phyloP scores from a whole-genome alignment of 1,284 basidiomycete genomes.

The Ustilago tritici region DNA sequence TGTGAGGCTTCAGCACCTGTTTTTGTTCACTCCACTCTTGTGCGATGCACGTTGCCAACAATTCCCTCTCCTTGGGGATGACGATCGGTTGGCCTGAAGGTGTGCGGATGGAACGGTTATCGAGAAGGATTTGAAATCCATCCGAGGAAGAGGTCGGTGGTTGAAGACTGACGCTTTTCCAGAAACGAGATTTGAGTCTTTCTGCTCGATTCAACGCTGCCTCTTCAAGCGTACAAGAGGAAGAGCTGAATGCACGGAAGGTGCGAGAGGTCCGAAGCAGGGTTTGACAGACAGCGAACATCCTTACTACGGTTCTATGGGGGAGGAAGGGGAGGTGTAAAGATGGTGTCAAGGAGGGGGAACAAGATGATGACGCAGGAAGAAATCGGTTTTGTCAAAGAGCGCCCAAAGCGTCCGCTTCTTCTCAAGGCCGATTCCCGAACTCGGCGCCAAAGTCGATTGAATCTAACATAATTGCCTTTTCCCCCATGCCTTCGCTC shows the following conservation, averaged over 20 bases:
- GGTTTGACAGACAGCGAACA: neutral
- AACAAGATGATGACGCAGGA: neutral
- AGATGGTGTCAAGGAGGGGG: neutral
- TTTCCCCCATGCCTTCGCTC: neutral
- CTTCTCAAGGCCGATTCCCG: conserved; percentile 8
- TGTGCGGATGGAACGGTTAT: conserved; percentile 87
- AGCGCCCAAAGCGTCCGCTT: conserved; percentile 5
- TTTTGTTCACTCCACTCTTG: conserved; percentile 97
- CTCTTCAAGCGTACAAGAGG: conserved; percentile 20
- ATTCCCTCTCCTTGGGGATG: conserved; percentile 78
- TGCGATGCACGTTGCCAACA: conserved; percentile 87
- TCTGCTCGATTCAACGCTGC: conserved; percentile 37
- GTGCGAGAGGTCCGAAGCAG: neutral
- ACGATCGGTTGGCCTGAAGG: conserved; percentile 81
- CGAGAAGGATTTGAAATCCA: conserved; percentile 80
- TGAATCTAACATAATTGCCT: neutral
- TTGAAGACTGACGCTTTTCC: conserved; percentile 53
- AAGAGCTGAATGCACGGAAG: neutral
- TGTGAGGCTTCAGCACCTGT: conserved; percentile 85
- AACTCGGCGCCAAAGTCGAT: neutral
- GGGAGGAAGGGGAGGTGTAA: neutral
- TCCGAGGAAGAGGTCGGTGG: conserved; percentile 10
- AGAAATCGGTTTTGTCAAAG: neutral
- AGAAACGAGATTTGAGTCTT: conserved; percentile 54
- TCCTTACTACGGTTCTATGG: neutral